phyloP scores from a whole-genome alignment of 805 yeast genomes.

The Saturnispora bothae region DNA sequence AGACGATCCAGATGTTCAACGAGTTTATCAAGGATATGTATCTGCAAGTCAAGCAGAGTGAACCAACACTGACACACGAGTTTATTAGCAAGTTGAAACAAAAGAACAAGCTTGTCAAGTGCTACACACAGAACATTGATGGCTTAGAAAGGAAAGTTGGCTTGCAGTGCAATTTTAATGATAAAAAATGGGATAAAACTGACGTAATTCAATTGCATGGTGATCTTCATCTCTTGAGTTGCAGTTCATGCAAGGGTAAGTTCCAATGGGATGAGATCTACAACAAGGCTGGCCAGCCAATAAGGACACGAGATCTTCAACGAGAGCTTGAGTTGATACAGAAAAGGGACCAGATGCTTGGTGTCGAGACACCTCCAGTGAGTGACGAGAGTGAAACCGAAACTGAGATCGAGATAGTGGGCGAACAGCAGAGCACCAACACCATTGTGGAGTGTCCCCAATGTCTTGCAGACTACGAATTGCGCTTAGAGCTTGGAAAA shows the following conservation, averaged over 20 bases:
- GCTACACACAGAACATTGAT: slow-evolving; percentile 94
- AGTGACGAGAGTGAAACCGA: slow-evolving; percentile 8
- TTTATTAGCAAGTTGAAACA: slow-evolving; percentile 55
- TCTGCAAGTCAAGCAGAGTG: slow-evolving; percentile 49
- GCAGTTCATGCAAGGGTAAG: slow-evolving; percentile 56
- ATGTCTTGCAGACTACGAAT: slow-evolving; percentile 48
- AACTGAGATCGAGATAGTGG: slow-evolving; percentile 4
- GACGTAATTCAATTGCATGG: slow-evolving; percentile 92
- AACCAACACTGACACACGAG: slow-evolving; percentile 76
- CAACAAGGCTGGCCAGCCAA: slow-evolving; percentile 27
- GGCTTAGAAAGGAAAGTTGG: slow-evolving; percentile 66
- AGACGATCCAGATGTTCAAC: slow-evolving; percentile 65
- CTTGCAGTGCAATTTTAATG: slow-evolving; percentile 47
- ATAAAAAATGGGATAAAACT: slow-evolving; percentile 43
- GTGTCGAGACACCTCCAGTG: slow-evolving; percentile 4
- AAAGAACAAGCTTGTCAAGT: slow-evolving; percentile 59
- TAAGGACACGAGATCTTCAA: slow-evolving; percentile 1
- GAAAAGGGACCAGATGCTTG: slow-evolving; percentile 2
- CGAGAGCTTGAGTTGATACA: slow-evolving; percentile 3
- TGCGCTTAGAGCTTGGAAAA: slow-evolving; percentile 59
- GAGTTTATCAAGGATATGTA: slow-evolving; percentile 80
- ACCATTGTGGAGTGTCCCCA: slow-evolving; percentile 66
- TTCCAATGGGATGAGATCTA: slow-evolving; percentile 46
- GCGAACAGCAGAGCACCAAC: slow-evolving; percentile 49
- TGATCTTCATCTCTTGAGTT: slow-evolving; percentile 62